Conservation (phyloP, 1,284 basidiomycete species). For the Trichosporon ovoides region DNA sequence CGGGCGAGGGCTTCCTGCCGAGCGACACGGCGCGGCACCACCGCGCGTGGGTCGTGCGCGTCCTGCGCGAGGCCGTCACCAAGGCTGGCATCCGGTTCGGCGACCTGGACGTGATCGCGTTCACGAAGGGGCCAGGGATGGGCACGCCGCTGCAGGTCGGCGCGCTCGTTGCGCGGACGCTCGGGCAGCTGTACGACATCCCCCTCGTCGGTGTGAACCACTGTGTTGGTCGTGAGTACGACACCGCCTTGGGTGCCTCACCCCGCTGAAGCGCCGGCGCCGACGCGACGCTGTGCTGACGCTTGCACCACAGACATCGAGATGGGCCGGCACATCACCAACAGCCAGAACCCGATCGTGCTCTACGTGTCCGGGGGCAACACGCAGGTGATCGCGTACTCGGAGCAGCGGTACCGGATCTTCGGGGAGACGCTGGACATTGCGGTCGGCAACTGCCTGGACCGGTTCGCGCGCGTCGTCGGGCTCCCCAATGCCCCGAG, state of each 20-base stretch:
- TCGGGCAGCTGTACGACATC: conserved; percentile 81
- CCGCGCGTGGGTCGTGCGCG: conserved; percentile 80
- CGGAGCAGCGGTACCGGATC: conserved; percentile 91
- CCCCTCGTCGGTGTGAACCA: conserved; percentile 97
- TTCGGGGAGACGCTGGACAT: conserved; percentile 99
- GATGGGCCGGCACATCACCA: conserved; percentile 94
- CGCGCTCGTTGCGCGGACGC: conserved; percentile 86
- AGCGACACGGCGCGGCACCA: conserved; percentile 94
- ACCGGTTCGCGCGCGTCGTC: conserved; percentile 95
- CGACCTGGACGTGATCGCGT: conserved; percentile 91
- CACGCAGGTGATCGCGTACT: conserved; percentile 98
- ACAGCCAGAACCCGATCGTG: conserved; percentile 90
- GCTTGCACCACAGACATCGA: conserved; percentile 71
- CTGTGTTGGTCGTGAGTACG: conserved; percentile 87
- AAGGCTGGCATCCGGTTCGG: conserved; percentile 66
- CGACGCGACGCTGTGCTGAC: too few relatives aligned
- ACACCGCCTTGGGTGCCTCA: too few relatives aligned
- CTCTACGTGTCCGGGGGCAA: conserved; percentile 99
- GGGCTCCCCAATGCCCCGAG: conserved; percentile 91
- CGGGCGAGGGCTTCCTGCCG: conserved; percentile 94
- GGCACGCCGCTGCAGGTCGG: conserved; percentile 94
- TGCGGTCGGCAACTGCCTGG: conserved; percentile 96
- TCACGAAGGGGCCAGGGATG: conserved; percentile 98
- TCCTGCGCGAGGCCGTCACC: conserved; percentile 74
- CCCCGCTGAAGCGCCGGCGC: too few relatives aligned